Base-by-base conservation (phyloP, 2,329 filamentous ascomycete species). In the Atkinsonella texensis region DNA sequence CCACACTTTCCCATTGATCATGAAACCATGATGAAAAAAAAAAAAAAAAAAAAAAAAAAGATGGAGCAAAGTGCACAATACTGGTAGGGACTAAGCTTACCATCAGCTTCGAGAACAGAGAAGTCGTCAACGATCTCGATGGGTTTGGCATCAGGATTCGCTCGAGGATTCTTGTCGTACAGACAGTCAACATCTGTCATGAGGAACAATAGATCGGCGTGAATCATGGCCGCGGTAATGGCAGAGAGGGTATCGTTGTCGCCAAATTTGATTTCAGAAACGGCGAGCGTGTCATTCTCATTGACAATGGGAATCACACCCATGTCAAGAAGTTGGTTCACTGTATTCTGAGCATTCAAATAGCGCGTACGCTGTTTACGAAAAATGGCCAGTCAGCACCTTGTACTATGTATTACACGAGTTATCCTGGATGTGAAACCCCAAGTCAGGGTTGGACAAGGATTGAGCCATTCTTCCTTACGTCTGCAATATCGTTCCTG, bases 121-220 rank as follows among this genome's bases (percentile, higher is more conserved):
- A 98, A 95, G 62, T 98, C 89, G 50, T 93, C 84, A 1, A 98
- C 89, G 1, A 96, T 85, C 62, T 94, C 86, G 53, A 98, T 97
- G 0, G 93, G 82, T 62, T 85, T 80, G 9, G 93, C 93, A 62
- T 96, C 86, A 0, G 89, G 83, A 61, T 95, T 76, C 1, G 81
- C 84, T 32, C 93, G 80, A 1, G 93, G 93, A 61, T 98, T 98
- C 68, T 91, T 93, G 68, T 95, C 89, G 68, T 98, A 98, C 12
- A 98, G 75, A 64, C 91, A 96, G 65, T 98, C 93, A 46, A 98
- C 93, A 64, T 98, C 93, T 1, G 93, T 98, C 93, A 98, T 97
- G 56, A 98, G 77, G 69, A 98, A 98, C 10, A 98, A 77, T 61
- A 95, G 88, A 63, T 98, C 90, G 48, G 93, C 93, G 62, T 95